Percentiles rank a stretch among this genome's conserved stretches.
phyloP scores from a whole-genome alignment of 371 early-diverging fungal genomes.

The Saksenaea oblongispora region DNA sequence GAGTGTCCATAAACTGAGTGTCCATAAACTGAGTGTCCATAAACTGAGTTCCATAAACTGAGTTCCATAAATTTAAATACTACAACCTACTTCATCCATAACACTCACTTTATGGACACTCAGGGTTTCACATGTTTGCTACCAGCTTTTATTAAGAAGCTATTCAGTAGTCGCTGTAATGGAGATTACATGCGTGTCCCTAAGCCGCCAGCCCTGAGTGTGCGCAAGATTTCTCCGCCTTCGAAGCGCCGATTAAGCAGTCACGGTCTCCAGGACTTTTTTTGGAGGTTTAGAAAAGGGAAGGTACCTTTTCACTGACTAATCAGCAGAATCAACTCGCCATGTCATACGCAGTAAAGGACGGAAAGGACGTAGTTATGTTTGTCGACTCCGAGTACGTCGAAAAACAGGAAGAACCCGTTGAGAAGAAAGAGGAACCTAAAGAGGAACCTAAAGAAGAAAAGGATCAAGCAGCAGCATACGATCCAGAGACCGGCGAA shows the following conservation, averaged over 20 bases:
- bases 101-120: no score
- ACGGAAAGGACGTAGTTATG: conserved; percentile 56
- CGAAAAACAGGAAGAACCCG: conserved; percentile 14
- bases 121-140: no score
- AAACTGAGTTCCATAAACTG: no score
- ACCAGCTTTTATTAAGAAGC: no score
- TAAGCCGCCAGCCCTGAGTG: no score
- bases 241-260: background rate
- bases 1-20: no score
- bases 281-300: background rate
- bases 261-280: background rate
- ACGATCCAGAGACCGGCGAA: conserved; percentile 86
- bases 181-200: no score
- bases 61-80: no score
- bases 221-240: background rate
- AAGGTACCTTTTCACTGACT: background rate
- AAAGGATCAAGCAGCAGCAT: conserved; percentile 50
- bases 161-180: no score
- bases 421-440: conserved; percentile 10
- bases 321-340: background rate
- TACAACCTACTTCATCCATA: no score
- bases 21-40: no score
- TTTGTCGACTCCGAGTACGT: conserved; percentile 53
- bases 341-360: conserved; percentile 48
- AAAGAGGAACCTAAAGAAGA: conserved; percentile 17